Evolutionary conservation across 2,329 filamentous ascomycete species (phyloP).

Genomic region (Pestalotiopsis sp.): DNA sequence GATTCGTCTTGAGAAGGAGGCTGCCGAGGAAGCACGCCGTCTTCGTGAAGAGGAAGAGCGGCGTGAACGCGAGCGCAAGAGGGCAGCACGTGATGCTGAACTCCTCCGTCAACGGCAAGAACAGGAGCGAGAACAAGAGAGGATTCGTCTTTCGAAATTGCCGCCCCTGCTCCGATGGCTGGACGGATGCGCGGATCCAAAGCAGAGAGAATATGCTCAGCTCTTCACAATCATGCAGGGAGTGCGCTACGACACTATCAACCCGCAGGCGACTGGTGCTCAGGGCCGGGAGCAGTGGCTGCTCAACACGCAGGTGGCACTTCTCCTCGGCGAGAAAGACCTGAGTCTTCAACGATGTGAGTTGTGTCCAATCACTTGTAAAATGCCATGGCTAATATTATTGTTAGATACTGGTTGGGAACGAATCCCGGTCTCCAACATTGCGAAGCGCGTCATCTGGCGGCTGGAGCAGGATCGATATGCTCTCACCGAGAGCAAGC

Average conservation of each 20-base stretch:
- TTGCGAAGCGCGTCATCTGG: slow-evolving; percentile 65
- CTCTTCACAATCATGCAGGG: slow-evolving; percentile 62
- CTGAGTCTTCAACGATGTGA: slow-evolving; percentile 61
- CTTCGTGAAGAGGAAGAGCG: slow-evolving; percentile 56
- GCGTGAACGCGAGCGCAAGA: slow-evolving; percentile 49
- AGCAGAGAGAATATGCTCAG: slow-evolving; percentile 50
- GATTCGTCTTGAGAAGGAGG: slow-evolving; percentile 50
- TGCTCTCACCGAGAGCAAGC: slow-evolving; percentile 50
- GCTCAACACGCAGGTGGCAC: slow-evolving; percentile 65
- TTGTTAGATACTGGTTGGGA: slow-evolving; percentile 61
- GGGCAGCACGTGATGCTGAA: slow-evolving; percentile 52
- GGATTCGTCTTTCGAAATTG: slow-evolving; percentile 56
- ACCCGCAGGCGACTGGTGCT: slow-evolving; percentile 51
- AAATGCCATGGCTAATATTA: neutral
- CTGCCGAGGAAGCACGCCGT: slow-evolving; percentile 50
- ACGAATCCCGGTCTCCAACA: slow-evolving; percentile 51
- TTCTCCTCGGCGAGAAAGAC: slow-evolving; percentile 68
- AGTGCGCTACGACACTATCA: slow-evolving; percentile 66
- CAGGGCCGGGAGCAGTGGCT: slow-evolving; percentile 69
- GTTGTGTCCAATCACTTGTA: slow-evolving; percentile 27
- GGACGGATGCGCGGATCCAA: slow-evolving; percentile 54
- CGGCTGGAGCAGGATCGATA: slow-evolving; percentile 60
- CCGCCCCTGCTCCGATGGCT: slow-evolving; percentile 66
- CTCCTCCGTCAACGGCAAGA: slow-evolving; percentile 54
- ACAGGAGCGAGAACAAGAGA: slow-evolving; percentile 60